A percentile compares a stretch with the other conserved stretches of the same genome.
Conservation (phyloP, 352 stramenopile species). For the Globisporangium paddicum region DNA sequence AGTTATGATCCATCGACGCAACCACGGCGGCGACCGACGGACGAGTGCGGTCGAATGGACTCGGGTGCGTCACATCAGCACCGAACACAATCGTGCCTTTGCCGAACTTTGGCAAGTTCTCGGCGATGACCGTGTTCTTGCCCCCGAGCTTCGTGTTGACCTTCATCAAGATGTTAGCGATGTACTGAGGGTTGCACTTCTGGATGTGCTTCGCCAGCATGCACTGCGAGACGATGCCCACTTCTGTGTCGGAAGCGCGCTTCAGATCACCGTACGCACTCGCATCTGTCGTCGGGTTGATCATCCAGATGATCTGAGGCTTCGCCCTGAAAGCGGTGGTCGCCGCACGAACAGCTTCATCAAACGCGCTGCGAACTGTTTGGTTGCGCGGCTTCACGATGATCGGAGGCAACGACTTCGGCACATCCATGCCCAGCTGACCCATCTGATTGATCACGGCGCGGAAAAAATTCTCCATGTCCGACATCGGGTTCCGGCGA, state of each 20-base stretch:
- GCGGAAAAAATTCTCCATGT: constrained; percentile 54
- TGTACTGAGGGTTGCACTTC: constrained; percentile 58
- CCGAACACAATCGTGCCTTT: constrained; percentile 75
- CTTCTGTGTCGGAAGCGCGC: constrained; percentile 59
- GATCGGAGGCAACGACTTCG: constrained; percentile 32
- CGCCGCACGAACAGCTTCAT: constrained; percentile 30
- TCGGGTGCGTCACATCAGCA: constrained; percentile 81
- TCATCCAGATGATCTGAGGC: constrained; percentile 57
- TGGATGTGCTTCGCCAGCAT: constrained; percentile 66
- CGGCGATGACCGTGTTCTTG: constrained; percentile 49
- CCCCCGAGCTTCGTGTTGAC: constrained; percentile 78
- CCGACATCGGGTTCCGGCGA: constrained; percentile 20
- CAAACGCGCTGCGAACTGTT: constrained; percentile 34
- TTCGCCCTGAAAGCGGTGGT: constrained; percentile 19
- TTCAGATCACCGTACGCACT: constrained; percentile 67
- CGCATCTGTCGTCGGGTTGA: constrained; percentile 41
- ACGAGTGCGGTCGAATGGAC: constrained; percentile 60
- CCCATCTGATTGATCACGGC: constrained; percentile 48
- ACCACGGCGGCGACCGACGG: constrained; percentile 81
- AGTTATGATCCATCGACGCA: constrained; percentile 71
- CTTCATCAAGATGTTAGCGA: constrained; percentile 74
- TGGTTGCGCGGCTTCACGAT: constrained; percentile 32
- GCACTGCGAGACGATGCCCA: constrained; percentile 75
- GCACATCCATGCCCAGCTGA: constrained; percentile 47
- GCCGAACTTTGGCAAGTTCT: constrained; percentile 38